Percentiles rank a stretch among this genome's conserved stretches.
phyloP scores from a whole-genome alignment of 2,329 filamentous ascomycete species.

The Fusarium newnesense region DNA sequence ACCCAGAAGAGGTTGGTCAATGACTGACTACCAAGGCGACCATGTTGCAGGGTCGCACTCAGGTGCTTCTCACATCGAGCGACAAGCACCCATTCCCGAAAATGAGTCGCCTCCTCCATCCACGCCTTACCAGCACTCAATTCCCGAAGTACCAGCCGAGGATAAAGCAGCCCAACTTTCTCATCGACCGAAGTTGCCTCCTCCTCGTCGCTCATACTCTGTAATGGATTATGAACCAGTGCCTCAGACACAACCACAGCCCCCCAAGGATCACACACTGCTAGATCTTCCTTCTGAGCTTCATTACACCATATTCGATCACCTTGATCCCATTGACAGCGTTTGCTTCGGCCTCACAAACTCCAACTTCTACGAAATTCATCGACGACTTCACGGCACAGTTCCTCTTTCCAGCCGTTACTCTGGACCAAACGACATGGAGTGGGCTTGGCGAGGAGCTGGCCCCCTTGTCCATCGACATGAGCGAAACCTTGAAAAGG shows the following conservation, averaged over 20 bases:
- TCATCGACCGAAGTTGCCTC: constrained; percentile 52
- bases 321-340: constrained; percentile 72
- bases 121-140: constrained; percentile 19
- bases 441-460: constrained; percentile 71
- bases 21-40: constrained; percentile 56
- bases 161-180: constrained; percentile 41
- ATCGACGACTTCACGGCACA: constrained; percentile 64
- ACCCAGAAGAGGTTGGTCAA: constrained; percentile 59
- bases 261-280: constrained; percentile 58
- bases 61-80: constrained; percentile 39
- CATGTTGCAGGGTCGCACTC: constrained; percentile 39
- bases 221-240: constrained; percentile 68
- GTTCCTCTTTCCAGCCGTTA: constrained; percentile 68
- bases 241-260: constrained; percentile 57
- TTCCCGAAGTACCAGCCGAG: constrained; percentile 24
- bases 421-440: constrained; percentile 69
- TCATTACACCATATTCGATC: constrained; percentile 69
- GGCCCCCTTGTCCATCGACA: constrained; percentile 53
- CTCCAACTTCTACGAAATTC: constrained; percentile 67
- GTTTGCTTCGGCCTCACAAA: constrained; percentile 70
- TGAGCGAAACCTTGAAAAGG: constrained; percentile 25
- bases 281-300: constrained; percentile 67
- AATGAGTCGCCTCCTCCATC: constrained; percentile 37
- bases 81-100: constrained; percentile 50
- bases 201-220: constrained; percentile 67